Evolutionary conservation across 306 rosid species (phyloP).

Genomic region (Psophocarpus tetragonolobus): DNA sequence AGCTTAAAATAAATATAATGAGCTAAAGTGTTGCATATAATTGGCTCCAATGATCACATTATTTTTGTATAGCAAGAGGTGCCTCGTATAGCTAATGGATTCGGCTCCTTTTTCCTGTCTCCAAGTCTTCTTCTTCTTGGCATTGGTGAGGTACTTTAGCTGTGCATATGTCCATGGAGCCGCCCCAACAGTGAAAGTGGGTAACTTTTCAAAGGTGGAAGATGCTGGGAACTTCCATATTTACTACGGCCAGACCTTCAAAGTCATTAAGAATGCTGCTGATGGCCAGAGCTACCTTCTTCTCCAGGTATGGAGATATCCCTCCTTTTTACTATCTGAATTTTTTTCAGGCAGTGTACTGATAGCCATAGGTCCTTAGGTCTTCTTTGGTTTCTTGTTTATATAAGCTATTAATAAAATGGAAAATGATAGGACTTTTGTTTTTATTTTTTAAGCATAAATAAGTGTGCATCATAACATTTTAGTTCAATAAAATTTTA

Average conservation of each 20-base stretch:
- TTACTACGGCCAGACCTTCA: constrained; percentile 89
- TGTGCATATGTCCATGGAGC: constrained; percentile 46
- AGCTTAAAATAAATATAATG: constrained; percentile 24
- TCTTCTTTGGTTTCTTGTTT: constrained; percentile 18
- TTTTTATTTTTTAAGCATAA: not conserved
- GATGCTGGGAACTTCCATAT: constrained; percentile 75
- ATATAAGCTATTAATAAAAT: not conserved
- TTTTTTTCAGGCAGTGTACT: not conserved
- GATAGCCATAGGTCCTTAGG: not conserved
- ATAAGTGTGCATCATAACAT: not conserved
- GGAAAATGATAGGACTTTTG: not conserved
- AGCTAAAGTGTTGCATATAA: not conserved
- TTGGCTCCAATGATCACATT: constrained; percentile 22
- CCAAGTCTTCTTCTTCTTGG: constrained; percentile 36
- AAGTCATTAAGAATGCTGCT: constrained; percentile 80
- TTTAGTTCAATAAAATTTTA: not conserved
- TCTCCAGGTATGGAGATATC: constrained; percentile 54
- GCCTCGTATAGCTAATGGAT: constrained; percentile 36
- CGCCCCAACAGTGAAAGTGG: constrained; percentile 38
- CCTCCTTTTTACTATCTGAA: not conserved
- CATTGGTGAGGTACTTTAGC: constrained; percentile 33
- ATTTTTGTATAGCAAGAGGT: not conserved
- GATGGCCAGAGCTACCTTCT: constrained; percentile 96
- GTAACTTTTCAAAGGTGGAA: constrained; percentile 75
- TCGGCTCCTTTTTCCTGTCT: constrained; percentile 35